phyloP scores from a whole-genome alignment of 2,329 filamentous ascomycete genomes.

The Pseudovirgaria hyperparasitica region DNA sequence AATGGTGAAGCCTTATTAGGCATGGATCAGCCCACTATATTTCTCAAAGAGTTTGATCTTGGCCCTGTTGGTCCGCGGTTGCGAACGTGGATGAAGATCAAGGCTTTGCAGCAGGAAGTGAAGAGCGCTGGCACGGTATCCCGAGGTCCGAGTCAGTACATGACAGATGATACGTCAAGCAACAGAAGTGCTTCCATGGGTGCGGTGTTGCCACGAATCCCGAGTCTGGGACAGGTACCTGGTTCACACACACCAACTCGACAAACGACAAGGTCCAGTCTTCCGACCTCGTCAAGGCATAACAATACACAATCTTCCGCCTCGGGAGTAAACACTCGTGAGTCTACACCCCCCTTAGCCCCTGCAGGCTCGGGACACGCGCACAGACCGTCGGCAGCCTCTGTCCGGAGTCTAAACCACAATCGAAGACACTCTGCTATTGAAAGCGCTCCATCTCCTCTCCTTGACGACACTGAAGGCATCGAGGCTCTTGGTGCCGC shows the following conservation, averaged over 20 bases:
- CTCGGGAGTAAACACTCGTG: constrained; percentile 27
- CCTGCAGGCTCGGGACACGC: constrained; percentile 28
- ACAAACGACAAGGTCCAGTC: no score
- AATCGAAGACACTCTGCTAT: constrained; percentile 80
- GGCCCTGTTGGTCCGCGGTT: constrained; percentile 79
- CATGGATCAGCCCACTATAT: constrained; percentile 91
- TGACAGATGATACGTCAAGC: constrained; percentile 30
- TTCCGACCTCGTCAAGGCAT: constrained; percentile 20
- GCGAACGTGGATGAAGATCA: constrained; percentile 96
- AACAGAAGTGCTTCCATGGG: constrained; percentile 33
- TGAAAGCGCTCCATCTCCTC: constrained; percentile 56
- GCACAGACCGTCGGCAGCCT: constrained; percentile 61
- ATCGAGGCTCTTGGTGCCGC: constrained; percentile 11
- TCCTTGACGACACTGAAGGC: constrained; percentile 5
- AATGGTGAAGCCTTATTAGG: constrained; percentile 82
- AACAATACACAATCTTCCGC: constrained; percentile 16
- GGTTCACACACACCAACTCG: constrained; percentile 13
- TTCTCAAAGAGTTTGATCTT: constrained; percentile 89
- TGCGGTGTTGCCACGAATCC: constrained; percentile 25
- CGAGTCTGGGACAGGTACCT: constrained; percentile 21
- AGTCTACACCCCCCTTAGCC: constrained; percentile 30
- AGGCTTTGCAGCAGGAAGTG: constrained; percentile 78
- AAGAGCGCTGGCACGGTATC: constrained; percentile 28
- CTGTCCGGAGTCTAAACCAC: constrained; percentile 69
- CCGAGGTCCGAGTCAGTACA: constrained; percentile 30